Evolutionary conservation across 345 rosid genomes (phyloP).

Genomic region (Moricandia arvensis): DNA sequence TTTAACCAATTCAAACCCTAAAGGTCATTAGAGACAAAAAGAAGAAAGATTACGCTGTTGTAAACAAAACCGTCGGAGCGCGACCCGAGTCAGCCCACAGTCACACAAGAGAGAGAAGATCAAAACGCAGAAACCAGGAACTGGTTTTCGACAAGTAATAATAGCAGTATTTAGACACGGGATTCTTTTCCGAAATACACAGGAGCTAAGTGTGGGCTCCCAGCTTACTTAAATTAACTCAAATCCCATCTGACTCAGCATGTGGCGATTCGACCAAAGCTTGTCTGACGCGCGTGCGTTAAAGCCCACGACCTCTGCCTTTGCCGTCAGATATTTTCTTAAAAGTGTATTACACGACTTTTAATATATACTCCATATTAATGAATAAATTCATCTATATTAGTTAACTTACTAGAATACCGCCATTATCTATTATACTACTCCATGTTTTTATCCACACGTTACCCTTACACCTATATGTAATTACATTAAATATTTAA

Average conservation of each 20-base stretch:
- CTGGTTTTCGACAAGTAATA: slow-evolving; percentile 21
- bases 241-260: slow-evolving; percentile 25
- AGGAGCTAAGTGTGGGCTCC: slow-evolving; percentile 37
- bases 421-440: neutral
- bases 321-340: neutral
- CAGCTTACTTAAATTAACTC: slow-evolving; percentile 11
- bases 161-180: slow-evolving; percentile 10
- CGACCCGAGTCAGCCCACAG: slow-evolving; percentile 38
- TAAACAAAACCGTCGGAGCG: slow-evolving; percentile 34
- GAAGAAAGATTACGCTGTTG: slow-evolving; percentile 6
- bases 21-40: neutral
- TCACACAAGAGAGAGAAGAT: neutral
- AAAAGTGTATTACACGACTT: neutral
- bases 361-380: neutral
- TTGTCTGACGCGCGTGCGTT: slow-evolving; percentile 31
- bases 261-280: slow-evolving; percentile 40
- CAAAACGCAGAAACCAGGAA: slow-evolving; percentile 40
- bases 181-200: slow-evolving; percentile 36
- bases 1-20: too few species aligned
- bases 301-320: neutral
- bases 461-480: neutral
- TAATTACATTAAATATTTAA: neutral
- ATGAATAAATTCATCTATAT: neutral
- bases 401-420: too few species aligned
- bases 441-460: neutral